Evolutionary conservation across 176 grass and related monocot species (phyloP).

Genomic region (Hordeum vulgare): DNA sequence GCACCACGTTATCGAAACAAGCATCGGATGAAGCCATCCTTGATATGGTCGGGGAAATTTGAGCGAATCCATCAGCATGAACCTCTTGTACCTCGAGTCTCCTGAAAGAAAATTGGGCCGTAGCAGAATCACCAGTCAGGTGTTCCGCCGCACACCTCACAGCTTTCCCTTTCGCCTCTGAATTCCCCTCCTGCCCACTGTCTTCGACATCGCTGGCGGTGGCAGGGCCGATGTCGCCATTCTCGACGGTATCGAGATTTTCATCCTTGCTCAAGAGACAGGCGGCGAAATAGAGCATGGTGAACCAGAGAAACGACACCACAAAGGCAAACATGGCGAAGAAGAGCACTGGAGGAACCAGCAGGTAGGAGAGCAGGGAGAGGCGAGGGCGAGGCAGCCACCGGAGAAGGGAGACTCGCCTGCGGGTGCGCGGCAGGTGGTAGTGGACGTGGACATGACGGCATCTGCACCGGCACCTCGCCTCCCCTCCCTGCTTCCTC

Average conservation of each 20-base stretch:
- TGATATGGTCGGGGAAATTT: neutral
- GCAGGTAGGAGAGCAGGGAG: neutral
- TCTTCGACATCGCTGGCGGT: neutral
- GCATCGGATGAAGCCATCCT: neutral
- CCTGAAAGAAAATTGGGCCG: neutral
- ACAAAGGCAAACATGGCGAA: constrained; percentile 12
- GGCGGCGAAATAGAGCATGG: constrained; percentile 18
- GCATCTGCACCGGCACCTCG: neutral
- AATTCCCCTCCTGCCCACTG: neutral
- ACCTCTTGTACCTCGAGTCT: constrained; percentile 1
- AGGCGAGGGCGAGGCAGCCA: neutral
- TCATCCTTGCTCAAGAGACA: neutral
- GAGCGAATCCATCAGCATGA: neutral
- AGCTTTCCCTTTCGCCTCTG: neutral
- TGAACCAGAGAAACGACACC: constrained; percentile 30
- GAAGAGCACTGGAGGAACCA: constrained; percentile 20
- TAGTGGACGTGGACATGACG: constrained; percentile 32
- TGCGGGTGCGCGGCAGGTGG: constrained; percentile 10
- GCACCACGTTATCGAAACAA: neutral
- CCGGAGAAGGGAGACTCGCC: neutral
- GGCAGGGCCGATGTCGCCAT: neutral
- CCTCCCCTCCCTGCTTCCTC: neutral
- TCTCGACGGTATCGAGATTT: neutral
- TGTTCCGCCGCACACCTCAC: neutral
- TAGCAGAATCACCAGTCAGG: neutral